Conservation (phyloP, 2,329 filamentous ascomycete genomes). For the Graphilbum ipis-grandicollis region DNA sequence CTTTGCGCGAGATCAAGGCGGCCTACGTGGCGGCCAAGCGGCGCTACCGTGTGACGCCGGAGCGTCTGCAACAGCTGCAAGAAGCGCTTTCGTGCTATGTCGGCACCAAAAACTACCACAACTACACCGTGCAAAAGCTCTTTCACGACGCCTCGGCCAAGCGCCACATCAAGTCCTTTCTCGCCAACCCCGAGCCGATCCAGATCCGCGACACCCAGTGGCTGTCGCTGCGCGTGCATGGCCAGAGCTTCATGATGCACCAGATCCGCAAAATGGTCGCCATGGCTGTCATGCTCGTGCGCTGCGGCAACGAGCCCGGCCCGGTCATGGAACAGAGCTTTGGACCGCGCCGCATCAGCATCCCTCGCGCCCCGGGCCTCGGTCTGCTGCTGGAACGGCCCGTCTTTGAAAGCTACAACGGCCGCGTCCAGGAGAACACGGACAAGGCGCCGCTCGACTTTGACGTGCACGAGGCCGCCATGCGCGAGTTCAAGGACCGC, state of each 20-base stretch:
- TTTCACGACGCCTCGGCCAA: constrained; percentile 69
- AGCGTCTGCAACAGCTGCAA: constrained; percentile 60
- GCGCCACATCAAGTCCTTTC: constrained; percentile 83
- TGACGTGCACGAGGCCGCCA: constrained; percentile 55
- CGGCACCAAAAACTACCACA: constrained; percentile 87
- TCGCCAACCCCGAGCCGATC: constrained; percentile 57
- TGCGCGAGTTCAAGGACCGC: constrained; percentile 76
- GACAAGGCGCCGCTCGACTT: constrained; percentile 62
- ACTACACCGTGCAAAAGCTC: constrained; percentile 87
- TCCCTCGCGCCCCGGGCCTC: constrained; percentile 84
- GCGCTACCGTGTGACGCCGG: constrained; percentile 60
- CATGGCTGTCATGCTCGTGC: constrained; percentile 70
- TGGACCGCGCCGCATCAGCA: constrained; percentile 54
- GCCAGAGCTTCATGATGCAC: constrained; percentile 99
- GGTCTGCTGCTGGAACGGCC: constrained; percentile 80
- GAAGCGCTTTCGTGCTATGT: constrained; percentile 56
- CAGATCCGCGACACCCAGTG: constrained; percentile 86
- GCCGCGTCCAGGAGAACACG: constrained; percentile 44
- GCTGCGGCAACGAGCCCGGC: constrained; percentile 62
- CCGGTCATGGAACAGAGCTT: constrained; percentile 61
- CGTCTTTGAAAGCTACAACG: constrained; percentile 82
- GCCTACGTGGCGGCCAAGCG: constrained; percentile 73
- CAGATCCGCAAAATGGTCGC: constrained; percentile 99
- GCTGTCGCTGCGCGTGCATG: constrained; percentile 90
- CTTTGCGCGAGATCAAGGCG: constrained; percentile 58